Evolutionary conservation across 2,329 filamentous ascomycete genomes (phyloP).

Genomic region (Cordyceps tenuipes): DNA sequence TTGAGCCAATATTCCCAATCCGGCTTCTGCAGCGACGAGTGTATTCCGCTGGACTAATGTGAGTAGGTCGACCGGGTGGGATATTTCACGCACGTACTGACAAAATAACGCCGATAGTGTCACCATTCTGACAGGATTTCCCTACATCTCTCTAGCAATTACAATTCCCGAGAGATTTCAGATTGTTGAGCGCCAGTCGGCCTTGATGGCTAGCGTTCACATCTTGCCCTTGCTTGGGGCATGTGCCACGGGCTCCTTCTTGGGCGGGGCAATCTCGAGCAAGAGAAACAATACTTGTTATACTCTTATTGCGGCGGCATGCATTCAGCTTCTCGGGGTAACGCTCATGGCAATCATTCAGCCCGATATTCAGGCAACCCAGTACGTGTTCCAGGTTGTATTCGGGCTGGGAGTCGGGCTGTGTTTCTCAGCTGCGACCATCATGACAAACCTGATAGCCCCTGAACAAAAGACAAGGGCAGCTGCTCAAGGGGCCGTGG

Average conservation of each 20-base stretch:
- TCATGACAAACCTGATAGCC: conserved; percentile 46
- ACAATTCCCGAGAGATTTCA: conserved; percentile 53
- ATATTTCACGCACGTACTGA: conserved; percentile 12
- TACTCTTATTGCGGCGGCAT: conserved; percentile 40
- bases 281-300: conserved; percentile 45
- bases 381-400: conserved; percentile 48
- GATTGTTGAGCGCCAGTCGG: conserved; percentile 45
- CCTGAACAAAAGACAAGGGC: conserved; percentile 42
- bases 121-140: conserved; percentile 48
- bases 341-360: conserved; percentile 40
- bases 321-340: conserved; percentile 44
- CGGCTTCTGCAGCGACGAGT: conserved; percentile 39
- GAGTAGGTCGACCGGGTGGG: conserved; percentile 17
- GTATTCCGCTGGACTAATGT: conserved; percentile 44
- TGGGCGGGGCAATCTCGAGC: conserved; percentile 45
- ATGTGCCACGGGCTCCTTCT: conserved; percentile 47
- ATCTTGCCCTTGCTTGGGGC: conserved; percentile 50
- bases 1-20: conserved; percentile 49
- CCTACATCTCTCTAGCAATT: conserved; percentile 50
- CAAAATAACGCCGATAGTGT: conserved; percentile 29
- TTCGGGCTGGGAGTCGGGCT: conserved; percentile 53
- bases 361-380: conserved; percentile 26
- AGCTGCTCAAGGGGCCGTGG: conserved; percentile 50
- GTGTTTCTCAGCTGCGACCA: conserved; percentile 47
- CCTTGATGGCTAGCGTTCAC: conserved; percentile 47